Base-by-base conservation (phyloP, 139 green algal species). In the Coelastrella sp. region DNA sequence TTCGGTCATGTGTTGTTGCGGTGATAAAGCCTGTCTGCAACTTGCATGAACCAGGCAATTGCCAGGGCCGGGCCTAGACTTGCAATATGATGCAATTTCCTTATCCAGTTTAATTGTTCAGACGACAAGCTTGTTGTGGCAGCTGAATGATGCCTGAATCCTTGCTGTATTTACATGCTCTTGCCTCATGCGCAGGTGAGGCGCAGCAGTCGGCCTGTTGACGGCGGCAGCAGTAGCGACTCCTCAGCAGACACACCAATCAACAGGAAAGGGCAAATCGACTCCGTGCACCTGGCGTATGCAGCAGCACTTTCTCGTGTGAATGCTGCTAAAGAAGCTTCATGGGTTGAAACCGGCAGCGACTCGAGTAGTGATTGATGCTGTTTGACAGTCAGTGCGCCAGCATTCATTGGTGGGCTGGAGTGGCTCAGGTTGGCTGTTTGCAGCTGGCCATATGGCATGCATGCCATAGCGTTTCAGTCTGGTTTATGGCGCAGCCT, bases 291-390 rank as follows among this genome's bases (percentile, higher is more conserved):
- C 15, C 20, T 27, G 49, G 82, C 82, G 10, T 87, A 87, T 87
- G 82, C 82, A 78, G 63, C 63, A 35, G 82, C 63, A 59, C 82
- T 87, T 61, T 61, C 82, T 12, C 82, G 82, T 7, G 61, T 87
- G 14, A 68, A 68, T 9, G 82, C 61, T 11, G 82, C 82, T 35
- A 78, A 25, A 76, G 15, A 24, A 24, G 68, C 68, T 27, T 11
- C 17, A 27, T 19, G 24, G 63, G 4, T 12, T 19, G 72, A 27
- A 35, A 19, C 56, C 17, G 11, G 72, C 72, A 78, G 72, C 22
- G 27, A 59, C 35, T 1, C 35, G 3, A 49, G 35, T 58, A 81
- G 74, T 22, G 74, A 81, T 59, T 76, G 35, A 49, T 49, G 35
- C 35, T 49, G 35, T 49, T 49, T 49, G 35, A 49, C 35, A 49